Evolutionary conservation across 1,284 basidiomycete species (phyloP).

Genomic region (Papiliotrema terrestris): DNA sequence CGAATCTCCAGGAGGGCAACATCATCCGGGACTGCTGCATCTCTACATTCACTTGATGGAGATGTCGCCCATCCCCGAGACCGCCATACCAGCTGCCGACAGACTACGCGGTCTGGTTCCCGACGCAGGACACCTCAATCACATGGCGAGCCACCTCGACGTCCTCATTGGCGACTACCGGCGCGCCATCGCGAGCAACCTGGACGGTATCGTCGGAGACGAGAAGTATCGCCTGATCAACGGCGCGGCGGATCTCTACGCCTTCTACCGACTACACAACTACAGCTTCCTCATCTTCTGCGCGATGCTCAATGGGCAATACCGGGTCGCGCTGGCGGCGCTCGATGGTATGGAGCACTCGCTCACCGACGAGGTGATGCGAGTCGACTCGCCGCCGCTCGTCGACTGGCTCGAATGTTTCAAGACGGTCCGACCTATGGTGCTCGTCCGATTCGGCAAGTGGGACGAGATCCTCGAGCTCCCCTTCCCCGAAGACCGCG

Average conservation of each 20-base stretch:
- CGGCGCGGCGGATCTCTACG: constrained; percentile 27
- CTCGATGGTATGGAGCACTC: constrained; percentile 32
- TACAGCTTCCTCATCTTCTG: constrained; percentile 38
- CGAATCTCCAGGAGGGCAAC: constrained; percentile 1
- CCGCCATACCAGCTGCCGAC: constrained; percentile 31
- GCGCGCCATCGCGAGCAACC: constrained; percentile 29
- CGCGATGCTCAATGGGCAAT: constrained; percentile 42
- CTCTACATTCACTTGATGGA: constrained; percentile 45
- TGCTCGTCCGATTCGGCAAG: constrained; percentile 39
- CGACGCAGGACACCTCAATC: constrained; percentile 38
- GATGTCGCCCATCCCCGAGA: constrained; percentile 35
- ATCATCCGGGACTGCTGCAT: constrained; percentile 39
- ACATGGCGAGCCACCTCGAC: constrained; percentile 46
- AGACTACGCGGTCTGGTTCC: constrained; percentile 31
- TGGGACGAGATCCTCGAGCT: constrained; percentile 38
- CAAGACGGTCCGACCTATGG: constrained; percentile 26
- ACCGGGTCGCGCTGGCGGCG: constrained; percentile 20
- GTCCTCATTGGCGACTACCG: constrained; percentile 43
- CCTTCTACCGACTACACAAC: constrained; percentile 41
- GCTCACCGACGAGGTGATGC: constrained; percentile 25
- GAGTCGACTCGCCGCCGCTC: constrained; percentile 22
- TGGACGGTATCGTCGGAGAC: constrained; percentile 30
- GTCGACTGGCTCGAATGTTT: constrained; percentile 39
- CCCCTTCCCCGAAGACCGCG: constrained; percentile 21
- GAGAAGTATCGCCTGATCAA: constrained; percentile 26